A percentile compares a stretch with the other conserved stretches of the same genome.
These are phyloP conservation scores for Mycena rosella DNA, from an alignment of 768 basidiomycete genomes.

Conservation along the genomic window DNA sequence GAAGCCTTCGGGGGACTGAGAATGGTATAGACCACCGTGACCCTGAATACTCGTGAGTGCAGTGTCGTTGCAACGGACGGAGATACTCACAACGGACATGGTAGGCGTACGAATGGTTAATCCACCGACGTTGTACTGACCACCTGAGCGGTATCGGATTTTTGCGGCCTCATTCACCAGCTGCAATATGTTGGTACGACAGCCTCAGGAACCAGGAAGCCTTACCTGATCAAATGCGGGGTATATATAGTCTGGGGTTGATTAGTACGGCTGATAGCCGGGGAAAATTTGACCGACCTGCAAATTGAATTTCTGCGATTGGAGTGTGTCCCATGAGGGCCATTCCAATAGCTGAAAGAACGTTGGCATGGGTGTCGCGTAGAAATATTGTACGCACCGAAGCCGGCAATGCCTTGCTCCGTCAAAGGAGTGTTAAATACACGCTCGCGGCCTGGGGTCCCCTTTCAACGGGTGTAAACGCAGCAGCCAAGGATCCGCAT, in stretches of 20 bases:
- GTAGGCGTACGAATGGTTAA: slow-evolving; percentile 88
- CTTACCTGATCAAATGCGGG: slow-evolving; percentile 94
- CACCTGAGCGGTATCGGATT: slow-evolving; percentile 90
- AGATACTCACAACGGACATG: slow-evolving; percentile 80
- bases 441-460: slow-evolving; percentile 79
- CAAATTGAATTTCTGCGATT: slow-evolving; percentile 94
- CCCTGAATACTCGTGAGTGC: slow-evolving; percentile 50
- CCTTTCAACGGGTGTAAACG: neutral
- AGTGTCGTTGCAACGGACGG: neutral
- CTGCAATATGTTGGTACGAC: slow-evolving; percentile 51
- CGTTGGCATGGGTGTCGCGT: neutral
- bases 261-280: neutral
- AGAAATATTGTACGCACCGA: slow-evolving; percentile 58
- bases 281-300: slow-evolving; percentile 47
- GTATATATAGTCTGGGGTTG: slow-evolving; percentile 78
- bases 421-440: slow-evolving; percentile 97
- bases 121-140: slow-evolving; percentile 84
- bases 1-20: slow-evolving; percentile 95
- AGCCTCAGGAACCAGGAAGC: neutral
- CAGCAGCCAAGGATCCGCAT: slow-evolving; percentile 38
- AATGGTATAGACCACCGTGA: slow-evolving; percentile 94
- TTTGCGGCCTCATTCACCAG: slow-evolving; percentile 97
- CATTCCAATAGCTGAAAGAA: slow-evolving; percentile 69
- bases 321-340: slow-evolving; percentile 95
- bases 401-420: slow-evolving; percentile 95